Evolutionary conservation across 768 basidiomycete species (phyloP).

Genomic region (Amanita pallidorosea): DNA sequence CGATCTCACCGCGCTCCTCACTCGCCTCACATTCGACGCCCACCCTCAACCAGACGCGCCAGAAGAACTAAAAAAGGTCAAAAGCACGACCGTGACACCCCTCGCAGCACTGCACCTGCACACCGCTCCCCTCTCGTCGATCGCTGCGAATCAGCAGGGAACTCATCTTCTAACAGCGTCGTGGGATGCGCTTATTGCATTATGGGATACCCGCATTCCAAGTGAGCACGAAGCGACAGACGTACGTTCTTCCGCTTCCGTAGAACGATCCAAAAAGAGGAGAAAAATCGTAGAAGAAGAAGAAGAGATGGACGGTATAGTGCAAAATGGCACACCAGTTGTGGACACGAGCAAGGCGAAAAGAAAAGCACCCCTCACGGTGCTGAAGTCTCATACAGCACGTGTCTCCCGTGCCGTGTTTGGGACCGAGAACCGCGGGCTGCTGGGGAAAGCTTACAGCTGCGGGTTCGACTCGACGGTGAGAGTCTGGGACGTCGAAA

Average conservation of each 20-base stretch:
- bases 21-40: constrained; percentile 22
- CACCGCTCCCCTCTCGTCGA: constrained; percentile 66
- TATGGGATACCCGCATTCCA: constrained; percentile 67
- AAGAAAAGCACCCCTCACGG: constrained; percentile 58
- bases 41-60: constrained; percentile 1
- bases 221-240: constrained; percentile 20
- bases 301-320: constrained; percentile 5
- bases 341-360: constrained; percentile 19
- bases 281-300: constrained; percentile 42
- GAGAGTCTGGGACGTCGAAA: constrained; percentile 78
- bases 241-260: constrained; percentile 1
- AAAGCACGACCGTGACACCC: constrained; percentile 19
- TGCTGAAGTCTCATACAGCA: constrained; percentile 77
- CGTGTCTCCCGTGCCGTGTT: constrained; percentile 71
- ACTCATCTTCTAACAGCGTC: constrained; percentile 69
- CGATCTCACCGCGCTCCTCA: constrained; percentile 63
- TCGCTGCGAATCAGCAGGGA: constrained; percentile 45
- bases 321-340: not conserved
- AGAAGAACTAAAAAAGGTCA: not conserved
- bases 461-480: constrained; percentile 89
- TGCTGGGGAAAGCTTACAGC: constrained; percentile 42
- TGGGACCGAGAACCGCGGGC: constrained; percentile 17
- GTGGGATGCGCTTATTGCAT: constrained; percentile 80
- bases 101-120: constrained; percentile 78
- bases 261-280: constrained; percentile 48